Conservation (phyloP, 495 filamentous ascomycete species). For the Venustampulla echinocandica region DNA sequence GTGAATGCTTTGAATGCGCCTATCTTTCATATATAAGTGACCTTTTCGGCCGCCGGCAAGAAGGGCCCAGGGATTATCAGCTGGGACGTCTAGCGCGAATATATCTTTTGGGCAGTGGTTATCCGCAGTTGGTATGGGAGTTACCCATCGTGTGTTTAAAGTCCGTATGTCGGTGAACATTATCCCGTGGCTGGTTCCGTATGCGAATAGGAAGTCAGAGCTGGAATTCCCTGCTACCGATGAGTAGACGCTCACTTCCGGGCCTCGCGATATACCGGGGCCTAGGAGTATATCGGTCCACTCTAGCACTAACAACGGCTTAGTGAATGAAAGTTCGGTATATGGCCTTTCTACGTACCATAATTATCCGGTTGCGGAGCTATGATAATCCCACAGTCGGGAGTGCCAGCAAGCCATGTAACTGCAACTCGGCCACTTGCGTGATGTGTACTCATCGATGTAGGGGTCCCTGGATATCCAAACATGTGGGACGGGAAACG, state of each 20-base stretch:
- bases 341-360: too few relatives aligned
- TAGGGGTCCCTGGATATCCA: conserved; percentile 6
- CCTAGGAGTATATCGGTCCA: conserved; percentile 1
- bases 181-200: conserved; percentile 16
- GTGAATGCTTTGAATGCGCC: conserved; percentile 7
- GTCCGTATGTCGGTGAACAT: conserved; percentile 8
- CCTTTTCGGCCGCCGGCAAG: conserved; percentile 18
- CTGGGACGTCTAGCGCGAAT: conserved; percentile 17
- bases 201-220: conserved; percentile 17
- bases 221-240: conserved; percentile 10
- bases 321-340: background rate
- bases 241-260: conserved; percentile 8
- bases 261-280: background rate
- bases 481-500: too few relatives aligned
- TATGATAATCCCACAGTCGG: conserved; percentile 3
- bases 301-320: background rate
- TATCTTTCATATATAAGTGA: conserved; percentile 17
- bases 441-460: conserved; percentile 8
- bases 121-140: background rate
- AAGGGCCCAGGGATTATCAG: conserved; percentile 9
- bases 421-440: background rate
- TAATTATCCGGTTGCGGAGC: too few relatives aligned
- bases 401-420: conserved; percentile 13
- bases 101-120: conserved; percentile 7
- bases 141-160: conserved; percentile 7